Conservation (phyloP, 805 yeast genomes). For the Candida rishiriensis region DNA sequence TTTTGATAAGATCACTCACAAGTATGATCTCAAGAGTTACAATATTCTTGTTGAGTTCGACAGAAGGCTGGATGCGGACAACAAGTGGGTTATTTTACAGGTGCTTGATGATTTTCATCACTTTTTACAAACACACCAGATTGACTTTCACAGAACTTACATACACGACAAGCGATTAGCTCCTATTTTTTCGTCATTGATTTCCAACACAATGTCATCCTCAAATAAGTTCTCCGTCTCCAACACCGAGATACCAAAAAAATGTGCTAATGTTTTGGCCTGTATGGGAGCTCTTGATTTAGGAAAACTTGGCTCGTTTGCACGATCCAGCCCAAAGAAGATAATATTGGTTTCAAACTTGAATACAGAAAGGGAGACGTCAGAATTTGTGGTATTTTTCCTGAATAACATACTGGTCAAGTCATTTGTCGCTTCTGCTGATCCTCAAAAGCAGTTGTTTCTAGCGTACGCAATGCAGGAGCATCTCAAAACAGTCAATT, state of each 20-base stretch:
- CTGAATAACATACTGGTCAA: constrained; percentile 71
- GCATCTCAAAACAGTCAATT: constrained; percentile 58
- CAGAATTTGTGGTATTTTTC: constrained; percentile 58
- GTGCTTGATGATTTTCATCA: constrained; percentile 59
- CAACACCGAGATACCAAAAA: constrained; percentile 45
- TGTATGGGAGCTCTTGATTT: constrained; percentile 74
- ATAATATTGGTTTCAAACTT: constrained; percentile 59
- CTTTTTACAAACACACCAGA: constrained; percentile 48
- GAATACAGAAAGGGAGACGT: constrained; percentile 55
- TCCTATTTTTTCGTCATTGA: constrained; percentile 38
- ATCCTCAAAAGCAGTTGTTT: constrained; percentile 78
- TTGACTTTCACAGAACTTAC: constrained; percentile 41
- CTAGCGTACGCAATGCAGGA: constrained; percentile 90
- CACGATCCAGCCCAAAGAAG: constrained; percentile 32
- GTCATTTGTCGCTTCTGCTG: constrained; percentile 84
- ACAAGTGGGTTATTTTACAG: constrained; percentile 67
- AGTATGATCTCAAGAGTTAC: constrained; percentile 16
- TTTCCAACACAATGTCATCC: constrained; percentile 51
- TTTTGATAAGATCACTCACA: constrained; percentile 23
- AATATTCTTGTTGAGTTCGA: constrained; percentile 48
- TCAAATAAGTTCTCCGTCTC: constrained; percentile 50
- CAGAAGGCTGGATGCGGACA: constrained; percentile 54
- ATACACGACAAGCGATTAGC: constrained; percentile 32
- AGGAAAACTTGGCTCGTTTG: constrained; percentile 41
- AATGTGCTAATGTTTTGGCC: constrained; percentile 68